phyloP scores from a whole-genome alignment of 768 basidiomycete species.

The Lactarius indigo region DNA sequence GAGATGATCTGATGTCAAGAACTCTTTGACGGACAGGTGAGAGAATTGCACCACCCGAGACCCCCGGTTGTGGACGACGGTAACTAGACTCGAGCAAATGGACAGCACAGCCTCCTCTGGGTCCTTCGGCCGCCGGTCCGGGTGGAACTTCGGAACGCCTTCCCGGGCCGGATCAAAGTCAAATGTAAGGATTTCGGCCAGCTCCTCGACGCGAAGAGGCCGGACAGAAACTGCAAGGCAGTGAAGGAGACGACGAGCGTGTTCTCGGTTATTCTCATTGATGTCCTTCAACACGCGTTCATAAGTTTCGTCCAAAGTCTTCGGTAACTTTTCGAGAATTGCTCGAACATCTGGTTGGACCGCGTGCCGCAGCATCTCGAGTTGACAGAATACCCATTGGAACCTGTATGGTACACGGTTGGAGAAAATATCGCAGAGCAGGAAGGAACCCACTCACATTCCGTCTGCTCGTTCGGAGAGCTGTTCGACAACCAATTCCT shows the following conservation, averaged over 20 bases:
- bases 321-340: conserved; percentile 1
- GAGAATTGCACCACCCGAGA: conserved; percentile 15
- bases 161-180: conserved; percentile 1
- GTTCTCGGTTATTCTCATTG: not conserved
- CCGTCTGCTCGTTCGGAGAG: conserved; percentile 5
- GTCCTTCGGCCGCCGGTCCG: conserved; percentile 2
- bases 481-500: not conserved
- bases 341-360: not conserved
- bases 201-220: not conserved
- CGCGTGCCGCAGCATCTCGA: not conserved
- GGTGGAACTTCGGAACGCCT: not conserved
- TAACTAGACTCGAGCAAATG: conserved; percentile 5
- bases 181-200: conserved; percentile 13
- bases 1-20: conserved; percentile 1
- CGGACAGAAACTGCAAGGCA: conserved; percentile 3
- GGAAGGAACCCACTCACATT: not conserved
- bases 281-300: not conserved
- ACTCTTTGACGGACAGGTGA: conserved; percentile 14
- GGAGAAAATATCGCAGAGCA: not conserved
- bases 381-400: not conserved
- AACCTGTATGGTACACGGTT: not conserved
- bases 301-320: not conserved
- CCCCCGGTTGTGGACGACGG: not conserved
- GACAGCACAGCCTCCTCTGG: conserved; percentile 1
- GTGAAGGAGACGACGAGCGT: conserved; percentile 12